Conservation (phyloP, 495 filamentous ascomycete genomes). For the Beverwykella pulmonaria region DNA sequence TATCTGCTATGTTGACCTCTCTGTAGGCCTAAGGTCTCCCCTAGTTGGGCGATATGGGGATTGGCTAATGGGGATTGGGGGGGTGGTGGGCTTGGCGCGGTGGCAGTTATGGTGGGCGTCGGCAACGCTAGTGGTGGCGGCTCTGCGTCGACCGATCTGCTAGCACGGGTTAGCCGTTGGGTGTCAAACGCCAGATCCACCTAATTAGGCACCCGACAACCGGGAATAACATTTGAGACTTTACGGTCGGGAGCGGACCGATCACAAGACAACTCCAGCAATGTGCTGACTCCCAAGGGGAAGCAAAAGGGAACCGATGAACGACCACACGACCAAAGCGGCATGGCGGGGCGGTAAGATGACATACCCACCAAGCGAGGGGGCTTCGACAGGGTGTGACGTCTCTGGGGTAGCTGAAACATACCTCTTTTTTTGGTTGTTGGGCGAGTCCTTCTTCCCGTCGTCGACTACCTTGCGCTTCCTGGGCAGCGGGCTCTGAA, state of each 20-base stretch:
- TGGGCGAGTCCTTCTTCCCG: slow-evolving; percentile 37
- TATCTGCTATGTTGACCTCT: slow-evolving; percentile 47
- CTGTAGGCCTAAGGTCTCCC: slow-evolving; percentile 48
- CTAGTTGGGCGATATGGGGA: slow-evolving; percentile 34
- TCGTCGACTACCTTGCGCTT: slow-evolving; percentile 52
- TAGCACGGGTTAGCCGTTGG: slow-evolving; percentile 28
- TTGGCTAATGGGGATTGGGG: slow-evolving; percentile 23
- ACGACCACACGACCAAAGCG: slow-evolving; percentile 9
- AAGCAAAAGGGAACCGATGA: not conserved
- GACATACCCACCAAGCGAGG: slow-evolving; percentile 12
- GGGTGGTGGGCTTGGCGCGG: slow-evolving; percentile 38
- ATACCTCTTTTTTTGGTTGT: slow-evolving; percentile 42
- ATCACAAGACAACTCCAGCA: not conserved
- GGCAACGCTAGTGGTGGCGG: slow-evolving; percentile 40
- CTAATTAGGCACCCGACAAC: not conserved
- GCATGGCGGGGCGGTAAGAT: slow-evolving; percentile 7
- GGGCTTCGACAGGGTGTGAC: slow-evolving; percentile 11
- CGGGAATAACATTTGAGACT: not conserved
- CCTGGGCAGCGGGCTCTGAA: slow-evolving; percentile 53
- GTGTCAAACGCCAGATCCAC: not conserved
- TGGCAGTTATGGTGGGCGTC: slow-evolving; percentile 41
- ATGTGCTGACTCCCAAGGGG: not conserved
- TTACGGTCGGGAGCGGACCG: not conserved
- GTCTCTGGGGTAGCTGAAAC: slow-evolving; percentile 15
- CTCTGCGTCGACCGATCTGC: slow-evolving; percentile 41